phyloP scores from a whole-genome alignment of 2,329 filamentous ascomycete genomes.

The Colletotrichum endophyticum region DNA sequence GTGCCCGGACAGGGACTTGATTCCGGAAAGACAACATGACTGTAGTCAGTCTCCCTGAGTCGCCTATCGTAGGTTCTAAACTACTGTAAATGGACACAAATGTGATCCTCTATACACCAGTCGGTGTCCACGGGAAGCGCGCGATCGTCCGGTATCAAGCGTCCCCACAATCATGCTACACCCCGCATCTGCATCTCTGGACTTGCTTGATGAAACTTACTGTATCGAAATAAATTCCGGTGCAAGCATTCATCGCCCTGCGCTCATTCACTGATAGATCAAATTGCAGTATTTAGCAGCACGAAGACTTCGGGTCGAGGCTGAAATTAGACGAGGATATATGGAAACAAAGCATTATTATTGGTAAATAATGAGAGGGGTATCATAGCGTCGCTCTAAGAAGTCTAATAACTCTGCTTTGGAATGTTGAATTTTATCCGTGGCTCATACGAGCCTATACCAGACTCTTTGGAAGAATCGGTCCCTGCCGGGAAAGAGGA shows the following conservation, averaged over 20 bases:
- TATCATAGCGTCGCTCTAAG: background rate
- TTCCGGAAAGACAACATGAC: background rate
- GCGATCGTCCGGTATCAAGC: background rate
- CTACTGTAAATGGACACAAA: background rate
- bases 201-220: background rate
- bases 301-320: fast-evolving
- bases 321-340: background rate
- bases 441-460: background rate
- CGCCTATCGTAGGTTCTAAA: background rate
- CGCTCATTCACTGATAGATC: background rate
- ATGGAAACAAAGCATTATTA: background rate
- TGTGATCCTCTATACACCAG: background rate
- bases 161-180: background rate
- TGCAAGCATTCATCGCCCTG: background rate
- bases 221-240: background rate
- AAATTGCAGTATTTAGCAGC: background rate
- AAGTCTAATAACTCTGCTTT: background rate
- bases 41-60: background rate
- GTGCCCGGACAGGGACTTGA: background rate
- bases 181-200: background rate
- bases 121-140: background rate
- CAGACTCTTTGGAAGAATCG: background rate
- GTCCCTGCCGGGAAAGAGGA: background rate
- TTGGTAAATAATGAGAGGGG: background rate
- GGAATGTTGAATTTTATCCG: background rate